Evolutionary conservation across 371 early-diverging fungal genomes (phyloP), one percentile per base, ranked within the genome.

Genomic region (Rhizopus delemar): DNA sequence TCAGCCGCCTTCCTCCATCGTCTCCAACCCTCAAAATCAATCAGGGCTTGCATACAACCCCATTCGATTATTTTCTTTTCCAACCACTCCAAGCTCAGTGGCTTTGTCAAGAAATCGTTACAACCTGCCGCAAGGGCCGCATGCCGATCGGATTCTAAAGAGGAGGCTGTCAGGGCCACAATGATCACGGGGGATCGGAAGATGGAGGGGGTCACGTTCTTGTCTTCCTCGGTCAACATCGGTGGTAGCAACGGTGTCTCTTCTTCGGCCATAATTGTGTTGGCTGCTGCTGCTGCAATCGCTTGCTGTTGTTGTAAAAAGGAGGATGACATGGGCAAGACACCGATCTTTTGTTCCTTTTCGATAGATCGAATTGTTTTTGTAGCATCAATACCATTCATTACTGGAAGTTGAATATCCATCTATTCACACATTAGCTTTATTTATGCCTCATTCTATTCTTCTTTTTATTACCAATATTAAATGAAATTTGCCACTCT

Each of bases 21-120:
- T 48, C 83, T 76, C 90, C 91, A 92, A 9, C 89, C 88, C 50
- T 90, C 89, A 63, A 91, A 86, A 71, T 94, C 93, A 57, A 94
- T 93, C 50, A 94, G 70, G 0, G 93, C 92, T 66, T 94, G 94
- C 90, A 94, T 94, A 55, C 90, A 89, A 6, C 93, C 94, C 94
- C 94, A 94, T 67, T 94, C 94, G 50, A 88, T 82, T 52, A 93
- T 91, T 75, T 93, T 93, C 60, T 87, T 83, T 62, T 89, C 89
- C 8, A 94, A 69, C 94, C 94, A 94, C 32, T 83, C 81, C 13
- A 91, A 69, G 56, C 86, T 88, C 12, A 93, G 87, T 0, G 95
- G 95, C 60, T 94, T 93, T 15, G 89, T 92, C 60, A 94, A 64
- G 63, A 91, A 93, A 71, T 94, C 95, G 65, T 94, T 93, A 60